phyloP scores from a whole-genome alignment of 441 rosid species.

The Jatropha podagrica region DNA sequence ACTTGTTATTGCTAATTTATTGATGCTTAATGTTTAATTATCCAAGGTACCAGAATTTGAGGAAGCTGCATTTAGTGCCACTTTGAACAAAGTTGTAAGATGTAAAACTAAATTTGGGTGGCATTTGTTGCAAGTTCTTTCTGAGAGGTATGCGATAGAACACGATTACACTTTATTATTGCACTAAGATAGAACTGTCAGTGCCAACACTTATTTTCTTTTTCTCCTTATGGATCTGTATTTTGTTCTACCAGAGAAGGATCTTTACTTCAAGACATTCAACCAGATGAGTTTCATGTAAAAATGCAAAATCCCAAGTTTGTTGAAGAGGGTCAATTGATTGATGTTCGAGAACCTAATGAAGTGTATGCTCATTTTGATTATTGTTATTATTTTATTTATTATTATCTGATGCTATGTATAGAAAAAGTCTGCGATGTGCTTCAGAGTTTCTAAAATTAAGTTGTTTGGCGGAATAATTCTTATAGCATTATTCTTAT shows the following conservation, averaged over 20 bases:
- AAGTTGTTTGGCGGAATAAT: neutral
- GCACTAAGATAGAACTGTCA: conserved; percentile 6
- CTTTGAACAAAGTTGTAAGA: conserved; percentile 61
- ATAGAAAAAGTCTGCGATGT: neutral
- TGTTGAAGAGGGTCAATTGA: conserved; percentile 67
- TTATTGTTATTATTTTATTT: neutral
- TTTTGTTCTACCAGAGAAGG: conserved; percentile 43
- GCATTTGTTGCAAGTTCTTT: conserved; percentile 87
- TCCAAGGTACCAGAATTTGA: conserved; percentile 86
- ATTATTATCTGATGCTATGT: neutral
- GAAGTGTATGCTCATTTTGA: conserved; percentile 59
- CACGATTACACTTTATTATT: conserved; percentile 12
- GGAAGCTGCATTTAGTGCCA: conserved; percentile 77
- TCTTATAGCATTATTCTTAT: neutral
- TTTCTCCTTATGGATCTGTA: conserved; percentile 3
- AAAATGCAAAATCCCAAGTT: conserved; percentile 78
- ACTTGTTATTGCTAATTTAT: conserved; percentile 9
- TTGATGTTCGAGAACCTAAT: conserved; percentile 89
- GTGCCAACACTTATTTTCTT: conserved; percentile 8
- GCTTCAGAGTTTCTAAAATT: neutral
- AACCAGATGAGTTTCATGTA: conserved; percentile 62
- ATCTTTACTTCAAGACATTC: conserved; percentile 52
- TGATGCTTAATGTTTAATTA: conserved; percentile 22
- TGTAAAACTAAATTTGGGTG: conserved; percentile 87
- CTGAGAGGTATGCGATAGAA: conserved; percentile 65